Evolutionary conservation across 2,329 filamentous ascomycete genomes (phyloP), one percentile per base, ranked within the genome.

Genomic region (Trichoderma harzianum): DNA sequence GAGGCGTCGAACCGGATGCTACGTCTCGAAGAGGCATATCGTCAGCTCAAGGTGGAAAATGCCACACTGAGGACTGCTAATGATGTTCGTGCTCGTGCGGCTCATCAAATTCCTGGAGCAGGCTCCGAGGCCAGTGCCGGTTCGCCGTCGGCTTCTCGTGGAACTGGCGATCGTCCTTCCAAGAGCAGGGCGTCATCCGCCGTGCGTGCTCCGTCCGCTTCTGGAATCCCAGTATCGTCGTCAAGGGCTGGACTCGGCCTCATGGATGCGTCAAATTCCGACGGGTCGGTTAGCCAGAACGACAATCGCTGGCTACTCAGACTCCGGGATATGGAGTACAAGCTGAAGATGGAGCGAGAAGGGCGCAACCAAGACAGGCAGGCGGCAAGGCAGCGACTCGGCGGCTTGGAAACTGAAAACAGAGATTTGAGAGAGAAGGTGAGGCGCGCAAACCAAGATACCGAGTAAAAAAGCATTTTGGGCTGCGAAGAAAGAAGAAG

Each of bases 281-380:
- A 72, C 14, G 71, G 68, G 11, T 43, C 39, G 39, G 39, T 5
- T 43, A 71, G 72, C 28, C 74, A 74, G 47, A 83, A 83, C 51
- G 92, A 95, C 76, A 91, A 93, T 75, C 89, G 92, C 75, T 97
- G 94, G 93, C 90, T 97, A 74, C 89, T 97, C 74, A 86, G 96
- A 7, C 85, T 98, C 39, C 90, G 93, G 71, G 95, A 98, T 79
- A 84, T 98, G 76, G 96, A 99, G 84, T 88, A 91, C 75, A 90
- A 97, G 76, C 85, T 99, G 21, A 97, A 97, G 80, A 91, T 93
- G 60, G 96, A 99, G 83, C 86, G 96, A 16, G 96, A 98, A 81
- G 94, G 91, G 1, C 85, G 96, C 58, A 85, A 97, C 68, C 85
- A 97, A 72, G 96, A 99, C 82, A 89, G 96, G 4, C 92, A 88